Evolutionary conservation across 139 green algal species (phyloP).

Genomic region (Chlamydomonas urium): DNA sequence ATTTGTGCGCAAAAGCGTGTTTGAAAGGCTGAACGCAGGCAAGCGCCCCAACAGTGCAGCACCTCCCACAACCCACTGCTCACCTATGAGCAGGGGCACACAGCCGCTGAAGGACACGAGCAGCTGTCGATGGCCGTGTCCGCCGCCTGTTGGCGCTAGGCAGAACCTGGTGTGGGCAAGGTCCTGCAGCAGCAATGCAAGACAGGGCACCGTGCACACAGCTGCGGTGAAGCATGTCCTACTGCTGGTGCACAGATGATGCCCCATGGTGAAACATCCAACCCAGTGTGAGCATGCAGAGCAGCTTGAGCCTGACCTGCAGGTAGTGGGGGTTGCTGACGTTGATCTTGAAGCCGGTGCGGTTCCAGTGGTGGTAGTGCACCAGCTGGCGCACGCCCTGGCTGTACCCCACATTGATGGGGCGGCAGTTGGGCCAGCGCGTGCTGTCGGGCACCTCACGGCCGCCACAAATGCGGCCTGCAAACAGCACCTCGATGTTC

Average conservation of each 20-base stretch:
- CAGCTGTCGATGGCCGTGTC: constrained; percentile 39
- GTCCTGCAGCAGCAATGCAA: too few relatives aligned
- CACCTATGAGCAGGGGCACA: constrained; percentile 11
- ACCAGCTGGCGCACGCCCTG: constrained; percentile 22
- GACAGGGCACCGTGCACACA: too few relatives aligned
- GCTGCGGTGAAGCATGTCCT: too few relatives aligned
- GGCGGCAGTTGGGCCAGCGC: constrained; percentile 14
- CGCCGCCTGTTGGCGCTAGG: constrained; percentile 34
- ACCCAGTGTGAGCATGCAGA: too few relatives aligned
- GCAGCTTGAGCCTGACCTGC: too few relatives aligned
- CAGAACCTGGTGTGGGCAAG: constrained; percentile 25
- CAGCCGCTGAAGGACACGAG: constrained; percentile 16
- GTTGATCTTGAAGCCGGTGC: constrained; percentile 23
- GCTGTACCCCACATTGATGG: constrained; percentile 20
- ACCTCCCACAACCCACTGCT: too few relatives aligned
- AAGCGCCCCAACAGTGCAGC: too few relatives aligned
- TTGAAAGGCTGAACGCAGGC: too few relatives aligned
- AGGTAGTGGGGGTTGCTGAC: constrained; percentile 13
- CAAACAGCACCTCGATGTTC: constrained; percentile 22
- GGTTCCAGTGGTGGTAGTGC: constrained; percentile 34
- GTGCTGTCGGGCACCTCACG: not conserved
- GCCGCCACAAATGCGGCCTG: constrained; percentile 25
- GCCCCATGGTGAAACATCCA: too few relatives aligned
- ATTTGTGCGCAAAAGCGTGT: too few relatives aligned
- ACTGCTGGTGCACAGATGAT: too few relatives aligned